Evolutionary conservation across 2,329 filamentous ascomycete genomes (phyloP), one percentile per base, ranked within the genome.

Genomic region (Paracamarosporium sp.): DNA sequence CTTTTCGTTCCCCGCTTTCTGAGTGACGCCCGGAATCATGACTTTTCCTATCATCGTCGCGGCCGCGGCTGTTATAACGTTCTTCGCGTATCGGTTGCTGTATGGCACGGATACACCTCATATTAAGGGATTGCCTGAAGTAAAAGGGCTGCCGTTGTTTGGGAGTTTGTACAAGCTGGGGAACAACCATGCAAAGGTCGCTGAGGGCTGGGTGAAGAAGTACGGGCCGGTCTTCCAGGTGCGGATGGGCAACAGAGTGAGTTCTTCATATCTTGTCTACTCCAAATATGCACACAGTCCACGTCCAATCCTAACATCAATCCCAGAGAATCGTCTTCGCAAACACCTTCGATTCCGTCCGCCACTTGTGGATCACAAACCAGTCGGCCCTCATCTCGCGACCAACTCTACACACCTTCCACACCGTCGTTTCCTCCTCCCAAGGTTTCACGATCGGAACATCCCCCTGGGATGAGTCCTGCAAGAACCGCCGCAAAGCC

Each of bases 381-480:
- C 90, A 93, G 67, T 91, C 90, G 0, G 84, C 90, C 0, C 79
- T 93, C 56, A 92, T 93, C 67, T 93, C 90, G 0, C 85, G 91
- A 1, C 91, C 91, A 0, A 91, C 83, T 24, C 85, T 93, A 46
- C 90, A 94, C 75, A 94, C 91, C 0, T 94, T 93, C 67, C 83
- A 85, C 59, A 82, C 81, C 2, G 73, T 85, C 47, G 83, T 85
- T 15, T 81, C 78, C 2, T 69, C 67, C 2, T 70, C 62, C 0
- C 81, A 85, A 61, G 83, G 83, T 1, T 85, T 85, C 69, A 85
- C 83, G 0, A 92, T 95, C 59, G 91, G 91, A 1, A 92, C 91
- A 0, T 93, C 90, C 0, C 91, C 91, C 0, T 95, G 91, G 89
- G 90, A 93, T 60, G 90, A 92, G 50, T 91, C 88, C 2, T 92